phyloP scores from a whole-genome alignment of 768 basidiomycete species.

The Hydnum rufescens region DNA sequence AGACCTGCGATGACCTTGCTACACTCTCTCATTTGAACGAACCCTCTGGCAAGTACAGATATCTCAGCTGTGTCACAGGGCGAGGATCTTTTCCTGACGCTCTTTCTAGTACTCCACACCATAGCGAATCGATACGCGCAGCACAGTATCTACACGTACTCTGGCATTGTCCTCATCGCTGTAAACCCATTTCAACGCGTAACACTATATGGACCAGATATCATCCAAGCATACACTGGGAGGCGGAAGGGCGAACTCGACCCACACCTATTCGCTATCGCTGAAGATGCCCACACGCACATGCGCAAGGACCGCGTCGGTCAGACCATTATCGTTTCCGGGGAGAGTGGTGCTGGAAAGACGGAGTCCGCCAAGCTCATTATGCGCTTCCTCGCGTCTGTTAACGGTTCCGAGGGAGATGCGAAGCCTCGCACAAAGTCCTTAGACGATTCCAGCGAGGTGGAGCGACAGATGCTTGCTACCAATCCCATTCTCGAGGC shows the following conservation, averaged over 20 bases:
- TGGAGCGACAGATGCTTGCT: slow-evolving; percentile 91
- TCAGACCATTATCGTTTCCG: slow-evolving; percentile 97
- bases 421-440: slow-evolving; percentile 50
- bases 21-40: slow-evolving; percentile 97
- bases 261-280: slow-evolving; percentile 96
- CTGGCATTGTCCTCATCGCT: slow-evolving; percentile 95
- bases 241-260: slow-evolving; percentile 85
- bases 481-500: slow-evolving; percentile 99
- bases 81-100: background rate
- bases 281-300: slow-evolving; percentile 95
- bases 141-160: slow-evolving; percentile 97
- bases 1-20: slow-evolving; percentile 94
- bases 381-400: slow-evolving; percentile 96
- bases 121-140: slow-evolving; percentile 93
- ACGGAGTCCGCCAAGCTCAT: slow-evolving; percentile 99
- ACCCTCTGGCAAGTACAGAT: slow-evolving; percentile 52
- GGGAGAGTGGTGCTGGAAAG: slow-evolving; percentile 98
- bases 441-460: slow-evolving; percentile 77
- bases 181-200: slow-evolving; percentile 98
- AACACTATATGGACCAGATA: slow-evolving; percentile 88
- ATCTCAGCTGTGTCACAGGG: background rate
- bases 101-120: slow-evolving; percentile 64
- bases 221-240: slow-evolving; percentile 92
- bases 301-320: slow-evolving; percentile 89
- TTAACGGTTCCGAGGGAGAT: slow-evolving; percentile 52